Conservation (phyloP, 345 rosid genomes). For the thale cress (Arabidopsis thaliana) region TAIR10.1 NC_003070.9:8693501-8694000, state of each 20-base stretch:
- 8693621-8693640: constrained; percentile 54
- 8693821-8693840: constrained; percentile 86
- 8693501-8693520: constrained; percentile 47
- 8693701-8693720: constrained; percentile 88
- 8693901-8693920: constrained; percentile 76
- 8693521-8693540: constrained; percentile 52
- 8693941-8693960: constrained; percentile 74
- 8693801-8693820: constrained; percentile 72
- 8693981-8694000: constrained; percentile 85
- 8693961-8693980: constrained; percentile 74
- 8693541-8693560: constrained; percentile 67
- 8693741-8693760: constrained; percentile 52
- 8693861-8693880: constrained; percentile 92
- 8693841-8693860: constrained; percentile 74
- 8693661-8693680: constrained; percentile 71
- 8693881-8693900: constrained; percentile 65
- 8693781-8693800: constrained; percentile 75
- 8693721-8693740: constrained; percentile 85
- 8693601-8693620: constrained; percentile 63
- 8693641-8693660: constrained; percentile 57
- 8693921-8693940: constrained; percentile 87
- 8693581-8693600: constrained; percentile 67
- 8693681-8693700: constrained; percentile 62
- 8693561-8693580: constrained; percentile 60
- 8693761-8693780: constrained; percentile 65